phyloP scores from a whole-genome alignment of 2,329 filamentous ascomycete species.

The Dactylellina leptospora region DNA sequence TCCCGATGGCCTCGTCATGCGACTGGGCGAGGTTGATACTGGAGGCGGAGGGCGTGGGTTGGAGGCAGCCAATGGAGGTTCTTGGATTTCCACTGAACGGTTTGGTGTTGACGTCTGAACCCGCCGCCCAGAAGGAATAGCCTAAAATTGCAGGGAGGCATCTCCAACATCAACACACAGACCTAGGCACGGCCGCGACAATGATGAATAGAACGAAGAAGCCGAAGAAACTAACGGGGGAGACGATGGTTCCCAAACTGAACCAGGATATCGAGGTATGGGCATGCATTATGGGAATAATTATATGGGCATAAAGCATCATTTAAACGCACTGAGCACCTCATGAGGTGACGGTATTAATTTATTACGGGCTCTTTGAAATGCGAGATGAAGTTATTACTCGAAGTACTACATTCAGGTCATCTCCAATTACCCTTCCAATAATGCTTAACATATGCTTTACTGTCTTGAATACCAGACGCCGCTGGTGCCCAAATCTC shows the following conservation, averaged over 20 bases:
- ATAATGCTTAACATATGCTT: constrained; percentile 14
- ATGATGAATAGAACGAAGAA: no score
- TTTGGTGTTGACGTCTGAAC: constrained; percentile 49
- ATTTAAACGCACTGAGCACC: no score
- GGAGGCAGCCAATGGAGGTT: constrained; percentile 44
- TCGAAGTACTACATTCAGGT: not conserved
- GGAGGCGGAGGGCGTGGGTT: not conserved
- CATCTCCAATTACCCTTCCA: constrained; percentile 40
- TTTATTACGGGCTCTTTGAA: no score
- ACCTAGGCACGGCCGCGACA: no score
- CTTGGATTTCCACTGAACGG: constrained; percentile 29
- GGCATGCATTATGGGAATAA: no score
- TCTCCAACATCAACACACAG: constrained; percentile 33
- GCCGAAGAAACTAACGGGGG: no score
- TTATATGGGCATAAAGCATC: no score
- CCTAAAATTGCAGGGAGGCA: constrained; percentile 19
- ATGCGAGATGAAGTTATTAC: no score
- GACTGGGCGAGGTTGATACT: constrained; percentile 12
- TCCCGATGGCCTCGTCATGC: constrained; percentile 28
- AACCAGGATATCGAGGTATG: no score
- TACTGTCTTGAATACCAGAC: not conserved
- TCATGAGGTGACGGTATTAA: no score
- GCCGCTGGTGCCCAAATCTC: constrained; percentile 18
- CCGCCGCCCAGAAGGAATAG: constrained; percentile 5
- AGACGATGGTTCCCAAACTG: no score